Base-by-base conservation (phyloP, 2,329 filamentous ascomycete genomes). In the Corinectria fuckeliana region DNA sequence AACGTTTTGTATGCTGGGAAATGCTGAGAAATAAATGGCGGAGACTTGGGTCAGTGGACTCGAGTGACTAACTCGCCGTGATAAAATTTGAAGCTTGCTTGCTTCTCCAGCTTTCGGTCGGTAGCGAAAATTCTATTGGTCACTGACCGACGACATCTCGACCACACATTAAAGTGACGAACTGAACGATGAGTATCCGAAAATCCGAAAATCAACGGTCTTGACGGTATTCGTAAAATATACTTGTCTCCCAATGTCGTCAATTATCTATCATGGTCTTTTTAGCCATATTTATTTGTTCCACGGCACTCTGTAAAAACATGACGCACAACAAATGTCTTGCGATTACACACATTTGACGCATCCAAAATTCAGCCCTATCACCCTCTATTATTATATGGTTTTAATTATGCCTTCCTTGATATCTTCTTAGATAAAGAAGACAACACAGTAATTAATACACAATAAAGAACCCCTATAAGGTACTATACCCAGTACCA, bases 121-220 rank as follows among this genome's bases (percentile, higher is more conserved):
- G 66, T 61, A 56, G 61, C 63, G 38, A 66, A 68, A 69, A 66
- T 68, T 67, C 53, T 55, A 69, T 67, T 69, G 66, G 69, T 64
- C 60, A 56, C 58, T 47, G 47, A 51, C 62, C 48, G 45, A 53
- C 47, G 34, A 32, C 42, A 57, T 65, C 54, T 42, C 48, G 9
- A 56, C 60, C 59, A 25, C 34, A 55, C 18, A 28, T 28, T 47
- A 20, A n/a, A 7, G 3, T 34, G n/a, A 26, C 21, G 26, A 23
- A 11, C n/a, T n/a, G n/a, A n/a, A n/a, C n/a, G n/a, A n/a, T n/a
- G n/a, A n/a, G n/a, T n/a, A n/a, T n/a, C n/a, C n/a, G n/a, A n/a
- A n/a, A 16, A 38, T 26, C 21, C 11, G 18, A 34, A 28, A 30
- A 32, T n/a, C 14, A 9, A 45, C 21, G 21, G 10, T 13, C 26